Evolutionary conservation across 768 basidiomycete genomes (phyloP).

Genomic region (Hericium erinaceus): DNA sequence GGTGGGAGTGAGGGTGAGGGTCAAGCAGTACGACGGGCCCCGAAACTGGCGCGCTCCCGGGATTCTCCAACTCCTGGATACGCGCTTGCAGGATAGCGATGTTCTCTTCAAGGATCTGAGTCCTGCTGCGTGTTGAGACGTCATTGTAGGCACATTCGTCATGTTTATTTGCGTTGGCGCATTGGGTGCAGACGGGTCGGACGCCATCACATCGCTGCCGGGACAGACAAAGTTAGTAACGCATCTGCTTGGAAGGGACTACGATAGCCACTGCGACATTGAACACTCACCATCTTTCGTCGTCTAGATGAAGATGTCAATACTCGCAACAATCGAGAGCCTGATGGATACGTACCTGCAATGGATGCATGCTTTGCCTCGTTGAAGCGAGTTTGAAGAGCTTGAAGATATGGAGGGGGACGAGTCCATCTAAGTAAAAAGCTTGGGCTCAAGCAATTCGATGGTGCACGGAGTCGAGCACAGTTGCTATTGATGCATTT

Average conservation of each 20-base stretch:
- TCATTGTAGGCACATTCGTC: conserved; percentile 66
- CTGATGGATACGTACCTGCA: conserved; percentile 9
- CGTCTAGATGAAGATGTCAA: conserved; percentile 1
- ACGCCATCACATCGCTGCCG: conserved; percentile 54
- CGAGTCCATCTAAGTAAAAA: too few relatives aligned
- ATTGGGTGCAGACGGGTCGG: conserved; percentile 58
- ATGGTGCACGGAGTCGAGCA: too few relatives aligned
- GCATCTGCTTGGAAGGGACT: too few relatives aligned
- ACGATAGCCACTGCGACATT: too few relatives aligned
- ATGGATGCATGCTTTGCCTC: conserved; percentile 14
- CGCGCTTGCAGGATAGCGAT: conserved; percentile 45
- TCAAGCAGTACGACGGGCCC: conserved; percentile 11
- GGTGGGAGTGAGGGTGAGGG: conserved; percentile 7
- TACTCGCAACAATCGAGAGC: background rate
- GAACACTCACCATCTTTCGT: conserved; percentile 9
- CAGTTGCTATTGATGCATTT: too few relatives aligned
- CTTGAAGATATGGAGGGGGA: background rate
- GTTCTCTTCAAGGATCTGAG: conserved; percentile 49
- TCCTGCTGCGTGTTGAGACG: conserved; percentile 47
- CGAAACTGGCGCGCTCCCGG: background rate
- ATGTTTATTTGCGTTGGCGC: conserved; percentile 42
- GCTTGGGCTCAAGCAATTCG: too few relatives aligned
- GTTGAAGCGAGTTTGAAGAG: conserved; percentile 10
- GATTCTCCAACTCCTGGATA: conserved; percentile 22
- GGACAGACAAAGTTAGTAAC: background rate